Base-by-base conservation (phyloP, 202 grass and related monocot genomes). In the Setaria italica region DNA sequence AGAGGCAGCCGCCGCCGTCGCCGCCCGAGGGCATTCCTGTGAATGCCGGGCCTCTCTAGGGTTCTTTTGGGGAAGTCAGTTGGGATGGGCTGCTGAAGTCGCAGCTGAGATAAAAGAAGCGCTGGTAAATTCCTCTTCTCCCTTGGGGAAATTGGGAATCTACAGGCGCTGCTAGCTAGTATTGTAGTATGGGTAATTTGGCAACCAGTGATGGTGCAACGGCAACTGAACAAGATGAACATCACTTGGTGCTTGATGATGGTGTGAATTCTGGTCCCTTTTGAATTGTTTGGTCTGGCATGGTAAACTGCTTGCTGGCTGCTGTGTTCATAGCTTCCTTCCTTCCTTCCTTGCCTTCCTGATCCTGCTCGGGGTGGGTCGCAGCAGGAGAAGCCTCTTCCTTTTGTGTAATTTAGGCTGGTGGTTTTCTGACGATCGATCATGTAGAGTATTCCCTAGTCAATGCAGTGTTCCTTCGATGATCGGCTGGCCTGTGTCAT, bases 181-280 rank as follows among this genome's bases (percentile, higher is more conserved):
- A 51, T 4, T 51, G 47, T 51, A 73, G 25, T 73, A 7, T 16
- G 43, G 67, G 29, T 45, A 71, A 29, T 50, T 16, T 72, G 46
- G 70, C 70, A 73, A 73, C 70, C 29, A 73, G 29, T 73, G 70
- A 73, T 51, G 25, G 70, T 34, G 70, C 29, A 51, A 73, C 25
- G 33, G 47, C 25, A 33, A 73, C 70, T 72, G 70, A 73, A 33
- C 21, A 30, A 50, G 45, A 72, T 50, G 70, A 50, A 50, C 70
- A 34, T 73, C 70, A 34, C 47, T 73, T 73, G 46, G 70, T 51
- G 25, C 70, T 33, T 73, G 13, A 33, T 73, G 49, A 73, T 8
- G 5, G 7, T 73, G 70, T 73, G 70, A 51, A 73, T 73, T 73
- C 15, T 70, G 42, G 19, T 69, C 50, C 17, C 50, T 46, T 46